Evolutionary conservation across 2,329 filamentous ascomycete genomes (phyloP), one percentile per base, ranked within the genome.

Genomic region (Hypocrella siamensis): DNA sequence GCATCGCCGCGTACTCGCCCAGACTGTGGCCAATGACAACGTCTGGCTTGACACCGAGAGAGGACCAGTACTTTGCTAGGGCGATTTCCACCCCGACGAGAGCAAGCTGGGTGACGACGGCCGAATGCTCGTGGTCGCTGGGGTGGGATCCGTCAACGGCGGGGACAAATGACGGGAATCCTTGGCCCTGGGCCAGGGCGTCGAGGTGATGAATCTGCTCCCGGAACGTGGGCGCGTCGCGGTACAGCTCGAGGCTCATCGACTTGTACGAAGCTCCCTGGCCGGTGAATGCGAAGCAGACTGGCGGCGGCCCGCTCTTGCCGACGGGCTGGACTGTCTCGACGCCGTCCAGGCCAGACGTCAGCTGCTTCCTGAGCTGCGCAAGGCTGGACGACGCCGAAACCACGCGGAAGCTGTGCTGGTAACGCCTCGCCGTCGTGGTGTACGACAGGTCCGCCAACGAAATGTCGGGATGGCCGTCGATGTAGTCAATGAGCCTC

Each of bases 391-490:
- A 11, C n/a, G 56, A 63, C 4, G 56, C 46, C 34, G 69, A 56
- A 27, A 58, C 63, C 52, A 71, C 61, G 32, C 67, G 61, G 58
- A 63, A 67, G 42, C 63, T 61, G 46, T 71, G 64, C 41, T 75
- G 72, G 9, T 71, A 67, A 31, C 65, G 63, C 19, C 74, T 66
- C 18, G 76, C 78, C 4, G 75, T 79, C 3, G 69, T 73, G 3
- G 71, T 75, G 48, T 79, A 80, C 1, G 73, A 67, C 4, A 80
- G 51, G 40, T 72, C 58, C 6, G 63, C 12, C 56, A 79, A 47
- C 0, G 63, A 61, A 4, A 61, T 14, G 25, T 10, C n/a, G 7
- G 25, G 25, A 5, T 26, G n/a, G 9, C 11, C 25, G 11, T 26
- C 25, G 25, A 26, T 10, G 11, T 14, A 26, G 11, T 26, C 25